Conservation (phyloP, 371 early-diverging fungal species). For the Mortierella sp. region DNA sequence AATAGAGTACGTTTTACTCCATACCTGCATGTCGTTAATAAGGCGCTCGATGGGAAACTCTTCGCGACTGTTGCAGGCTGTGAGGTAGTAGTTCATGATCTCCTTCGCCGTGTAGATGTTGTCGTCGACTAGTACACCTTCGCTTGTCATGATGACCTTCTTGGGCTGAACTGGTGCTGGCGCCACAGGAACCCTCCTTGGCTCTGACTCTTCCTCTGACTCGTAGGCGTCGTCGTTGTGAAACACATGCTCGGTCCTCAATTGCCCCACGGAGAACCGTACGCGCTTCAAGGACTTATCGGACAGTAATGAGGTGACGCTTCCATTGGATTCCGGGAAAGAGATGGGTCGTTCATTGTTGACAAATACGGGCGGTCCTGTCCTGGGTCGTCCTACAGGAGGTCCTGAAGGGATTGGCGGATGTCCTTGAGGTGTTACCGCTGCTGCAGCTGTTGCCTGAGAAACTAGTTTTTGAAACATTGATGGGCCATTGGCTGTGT, state of each 20-base stretch:
- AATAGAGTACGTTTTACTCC: not conserved
- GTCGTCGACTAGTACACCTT: conserved; percentile 54
- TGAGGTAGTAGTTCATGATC: conserved; percentile 57
- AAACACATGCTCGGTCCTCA: conserved; percentile 68
- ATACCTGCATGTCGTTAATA: conserved; percentile 62
- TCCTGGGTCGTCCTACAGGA: conserved; percentile 5
- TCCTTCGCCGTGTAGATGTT: conserved; percentile 58
- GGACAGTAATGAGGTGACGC: conserved; percentile 34
- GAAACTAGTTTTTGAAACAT: conserved; percentile 52
- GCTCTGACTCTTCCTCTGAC: conserved; percentile 49
- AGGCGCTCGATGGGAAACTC: conserved; percentile 65
- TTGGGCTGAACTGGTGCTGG: conserved; percentile 26
- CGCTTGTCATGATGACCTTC: conserved; percentile 35
- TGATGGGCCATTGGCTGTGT: conserved; percentile 48
- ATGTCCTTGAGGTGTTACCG: conserved; percentile 12
- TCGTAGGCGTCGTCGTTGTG: conserved; percentile 59
- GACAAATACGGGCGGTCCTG: conserved; percentile 41
- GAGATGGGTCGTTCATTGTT: conserved; percentile 33
- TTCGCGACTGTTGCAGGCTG: conserved; percentile 69
- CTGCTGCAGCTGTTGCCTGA: conserved; percentile 52
- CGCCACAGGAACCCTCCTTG: conserved; percentile 5
- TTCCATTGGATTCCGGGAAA: conserved; percentile 21
- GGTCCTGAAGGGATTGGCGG: conserved; percentile 6
- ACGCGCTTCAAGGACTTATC: conserved; percentile 63
- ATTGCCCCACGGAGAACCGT: conserved; percentile 67